Base-by-base conservation (phyloP, 1,284 basidiomycete genomes). In the Pulchroboletus neoregius region DNA sequence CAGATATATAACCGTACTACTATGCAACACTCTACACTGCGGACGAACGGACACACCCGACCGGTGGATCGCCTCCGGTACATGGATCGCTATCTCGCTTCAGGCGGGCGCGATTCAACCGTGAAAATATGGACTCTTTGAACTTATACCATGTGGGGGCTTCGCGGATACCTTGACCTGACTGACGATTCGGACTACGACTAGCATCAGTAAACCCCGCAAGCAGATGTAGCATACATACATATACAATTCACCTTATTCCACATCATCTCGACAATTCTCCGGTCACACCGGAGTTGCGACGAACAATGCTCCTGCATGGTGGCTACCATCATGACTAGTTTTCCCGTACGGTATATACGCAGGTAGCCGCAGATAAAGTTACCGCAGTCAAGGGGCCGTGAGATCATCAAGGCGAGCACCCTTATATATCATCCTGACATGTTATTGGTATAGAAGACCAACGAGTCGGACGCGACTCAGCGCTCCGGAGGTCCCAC, bases 81-180 rank as follows among this genome's bases (percentile, higher is more conserved):
- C 69, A 96, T 98, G 84, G 95, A 99, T 69, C 84, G 87, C 50
- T 99, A 98, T 68, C 76, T 97, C 40, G 86, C 93, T 32, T 89
- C 90, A 22, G 96, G 96, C 35, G 94, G 87, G 43, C 81, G 86
- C 46, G 95, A 99, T 69, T 78, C 87, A 24, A 76, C 79, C 36
- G 80, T 98, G 58, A 98, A 98, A 72, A 85, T 97, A 48, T 99
- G 95, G 95, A 91, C 93, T 37, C 72, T 99, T 68, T 98, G 77
- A 70, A 37, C n/a, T 16, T 48, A 51, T 53, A 51, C 43, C 44
- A 35, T 16, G 6, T 28, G 32, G 34, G 12, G 24, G 34, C 22
- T 46, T 44, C 32, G 43, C 11, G 24, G 49, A 58, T 61, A 61
- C 52, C 60, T 24, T n/a, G 38, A 46, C 12, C 31, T 33, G 28